Base-by-base conservation (phyloP, 2,329 filamentous ascomycete species). In the Aureobasidium sp. region DNA sequence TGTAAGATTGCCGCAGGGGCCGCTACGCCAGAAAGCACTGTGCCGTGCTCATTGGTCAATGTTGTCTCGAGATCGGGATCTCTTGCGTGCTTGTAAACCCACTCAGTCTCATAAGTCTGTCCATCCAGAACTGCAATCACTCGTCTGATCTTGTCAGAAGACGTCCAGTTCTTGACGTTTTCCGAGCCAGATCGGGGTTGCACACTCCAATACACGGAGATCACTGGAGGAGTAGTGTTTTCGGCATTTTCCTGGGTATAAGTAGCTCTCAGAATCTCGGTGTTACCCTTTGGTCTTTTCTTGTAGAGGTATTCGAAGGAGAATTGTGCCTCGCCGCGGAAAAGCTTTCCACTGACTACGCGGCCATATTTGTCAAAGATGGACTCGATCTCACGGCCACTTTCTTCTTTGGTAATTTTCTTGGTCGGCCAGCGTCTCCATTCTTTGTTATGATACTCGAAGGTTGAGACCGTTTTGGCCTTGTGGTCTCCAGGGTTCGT, bases 61-160 rank as follows among this genome's bases (percentile, higher is more conserved):
- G 50, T 59, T 38, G 62, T 62, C 25, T 64, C 60, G 9, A 62
- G 46, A 46, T 64, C 60, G n/a, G 61, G 57, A 37, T 59, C 55
- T 45, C 59, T 54, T 35, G 62, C 51, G 38, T 64, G 62, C 47
- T 62, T 62, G 42, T 64, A 64, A 19, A 57, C 61, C 62, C 62
- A 64, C 13, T 60, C 33, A 10, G 62, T 51, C n/a, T 64, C 62
- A 31, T 60, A 64, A 10, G 58, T 64, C 27, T 57, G 35, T 4
- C 57, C 61, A 35, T 57, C 58, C 7, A 62, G 27, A 11, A 46
- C 42, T 19, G 61, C 57, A 15, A 61, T 40, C 17, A 62, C 57
- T 27, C 62, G 62, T 42, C 60, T 58, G 4, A 62, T 60, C 27
- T 62, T 64, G 31, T 61, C 53, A 10, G 62, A 62, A 25, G 62